phyloP scores from a whole-genome alignment of 306 rosid genomes.

The Quillaja saponaria region DNA sequence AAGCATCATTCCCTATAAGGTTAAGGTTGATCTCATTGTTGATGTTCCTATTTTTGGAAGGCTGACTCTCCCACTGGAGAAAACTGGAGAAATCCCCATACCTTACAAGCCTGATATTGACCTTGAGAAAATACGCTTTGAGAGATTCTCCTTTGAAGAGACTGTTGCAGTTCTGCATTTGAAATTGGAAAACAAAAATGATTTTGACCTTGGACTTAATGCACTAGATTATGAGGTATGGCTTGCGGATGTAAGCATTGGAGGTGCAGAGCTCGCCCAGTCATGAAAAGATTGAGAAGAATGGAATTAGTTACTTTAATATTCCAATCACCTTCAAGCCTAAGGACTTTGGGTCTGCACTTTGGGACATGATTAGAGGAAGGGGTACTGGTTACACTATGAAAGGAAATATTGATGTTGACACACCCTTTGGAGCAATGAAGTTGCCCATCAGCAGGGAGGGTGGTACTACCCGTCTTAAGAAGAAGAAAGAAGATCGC shows the following conservation, averaged over 20 bases:
- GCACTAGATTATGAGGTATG: constrained; percentile 80
- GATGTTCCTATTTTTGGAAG: constrained; percentile 90
- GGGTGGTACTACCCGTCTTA: constrained; percentile 90
- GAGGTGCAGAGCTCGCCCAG: constrained; percentile 64
- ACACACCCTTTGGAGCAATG: constrained; percentile 93
- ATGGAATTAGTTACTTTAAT: constrained; percentile 56
- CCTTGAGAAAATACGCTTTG: constrained; percentile 73
- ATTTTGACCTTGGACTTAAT: constrained; percentile 80
- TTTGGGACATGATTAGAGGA: constrained; percentile 98
- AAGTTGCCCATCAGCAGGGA: constrained; percentile 85
- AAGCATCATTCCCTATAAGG: constrained; percentile 71
- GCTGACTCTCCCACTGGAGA: constrained; percentile 81
- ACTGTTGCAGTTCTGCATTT: constrained; percentile 80
- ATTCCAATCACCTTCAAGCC: constrained; percentile 88
- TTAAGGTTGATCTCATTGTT: constrained; percentile 79
- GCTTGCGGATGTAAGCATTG: constrained; percentile 78
- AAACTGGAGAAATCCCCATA: constrained; percentile 90
- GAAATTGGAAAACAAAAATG: constrained; percentile 92
- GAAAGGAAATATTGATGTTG: constrained; percentile 75
- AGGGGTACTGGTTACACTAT: constrained; percentile 81
- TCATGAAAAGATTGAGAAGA: constrained; percentile 65
- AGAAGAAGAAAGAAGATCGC: constrained; percentile 74
- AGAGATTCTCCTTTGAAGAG: constrained; percentile 82
- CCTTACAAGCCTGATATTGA: constrained; percentile 95
- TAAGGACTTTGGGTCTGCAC: constrained; percentile 88